These are phyloP conservation scores for Micractinium conductrix DNA, from an alignment of 139 green algal species.

Conservation along the genomic window DNA sequence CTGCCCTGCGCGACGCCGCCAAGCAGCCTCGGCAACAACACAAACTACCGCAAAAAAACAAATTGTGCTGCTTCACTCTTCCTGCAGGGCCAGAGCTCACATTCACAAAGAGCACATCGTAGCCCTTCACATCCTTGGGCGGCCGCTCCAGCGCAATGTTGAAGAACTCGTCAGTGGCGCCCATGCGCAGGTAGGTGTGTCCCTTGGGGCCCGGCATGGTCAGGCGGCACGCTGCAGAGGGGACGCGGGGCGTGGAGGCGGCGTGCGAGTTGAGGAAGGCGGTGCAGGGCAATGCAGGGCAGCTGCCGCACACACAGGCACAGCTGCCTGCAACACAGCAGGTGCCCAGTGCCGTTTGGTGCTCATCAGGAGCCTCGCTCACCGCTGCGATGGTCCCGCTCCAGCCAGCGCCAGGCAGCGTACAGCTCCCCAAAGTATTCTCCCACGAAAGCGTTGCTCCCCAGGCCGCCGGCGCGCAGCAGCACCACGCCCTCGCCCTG, in stretches of 20 bases:
- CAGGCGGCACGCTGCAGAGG: too few relatives aligned
- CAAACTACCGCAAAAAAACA: background rate
- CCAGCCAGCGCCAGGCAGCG: conserved; percentile 90
- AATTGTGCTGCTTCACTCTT: too few relatives aligned
- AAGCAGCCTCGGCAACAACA: too few relatives aligned
- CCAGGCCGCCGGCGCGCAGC: conserved; percentile 60
- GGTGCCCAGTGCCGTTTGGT: too few relatives aligned
- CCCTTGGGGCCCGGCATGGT: too few relatives aligned
- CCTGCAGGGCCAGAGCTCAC: too few relatives aligned
- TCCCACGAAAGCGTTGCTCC: conserved; percentile 80
- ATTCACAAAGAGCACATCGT: conserved; percentile 88
- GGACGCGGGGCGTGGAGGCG: background rate
- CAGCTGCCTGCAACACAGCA: too few relatives aligned
- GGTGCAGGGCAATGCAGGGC: too few relatives aligned
- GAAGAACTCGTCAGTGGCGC: conserved; percentile 77
- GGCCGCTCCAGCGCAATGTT: conserved; percentile 73
- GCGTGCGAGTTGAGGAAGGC: too few relatives aligned
- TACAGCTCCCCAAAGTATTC: conserved; percentile 94
- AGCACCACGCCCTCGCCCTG: conserved; percentile 75
- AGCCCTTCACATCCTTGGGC: conserved; percentile 35
- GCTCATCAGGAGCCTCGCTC: too few relatives aligned
- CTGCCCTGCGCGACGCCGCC: too few relatives aligned
- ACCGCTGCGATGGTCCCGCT: conserved; percentile 47
- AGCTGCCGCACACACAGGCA: too few relatives aligned
- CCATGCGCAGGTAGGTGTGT: conserved; percentile 17